Conservation (phyloP, 1,139 yeast genomes). For the Maudiozyma humilis region DNA sequence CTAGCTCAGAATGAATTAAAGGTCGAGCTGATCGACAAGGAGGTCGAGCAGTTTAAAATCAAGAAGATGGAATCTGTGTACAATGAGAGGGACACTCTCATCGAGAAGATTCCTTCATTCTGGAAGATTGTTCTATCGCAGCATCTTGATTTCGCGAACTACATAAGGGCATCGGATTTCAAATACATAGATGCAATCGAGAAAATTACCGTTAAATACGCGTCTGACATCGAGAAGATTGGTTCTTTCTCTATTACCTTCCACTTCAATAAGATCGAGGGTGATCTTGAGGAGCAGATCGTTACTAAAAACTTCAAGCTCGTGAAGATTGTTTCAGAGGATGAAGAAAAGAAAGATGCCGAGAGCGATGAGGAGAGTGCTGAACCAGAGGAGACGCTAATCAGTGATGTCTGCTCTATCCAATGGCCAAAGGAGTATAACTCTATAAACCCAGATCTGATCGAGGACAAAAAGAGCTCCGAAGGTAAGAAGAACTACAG, state of each 20-base stretch:
- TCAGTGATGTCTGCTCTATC: constrained; percentile 43
- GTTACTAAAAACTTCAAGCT: constrained; percentile 48
- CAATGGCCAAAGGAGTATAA: constrained; percentile 54
- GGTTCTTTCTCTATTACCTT: constrained; percentile 50
- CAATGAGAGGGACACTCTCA: constrained; percentile 40
- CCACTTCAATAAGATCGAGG: constrained; percentile 36
- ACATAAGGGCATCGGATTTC: constrained; percentile 56
- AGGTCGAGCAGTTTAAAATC: constrained; percentile 44
- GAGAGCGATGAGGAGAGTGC: constrained; percentile 41
- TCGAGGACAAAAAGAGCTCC: constrained; percentile 38
- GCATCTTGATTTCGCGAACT: constrained; percentile 69
- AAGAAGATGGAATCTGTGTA: constrained; percentile 45
- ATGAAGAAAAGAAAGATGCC: constrained; percentile 15
- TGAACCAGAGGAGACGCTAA: constrained; percentile 36
- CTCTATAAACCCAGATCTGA: constrained; percentile 43
- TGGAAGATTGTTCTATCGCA: constrained; percentile 74
- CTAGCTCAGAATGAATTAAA: constrained; percentile 50
- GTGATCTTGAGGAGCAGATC: constrained; percentile 42
- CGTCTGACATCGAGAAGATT: constrained; percentile 11
- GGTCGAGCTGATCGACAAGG: constrained; percentile 48
- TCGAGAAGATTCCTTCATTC: constrained; percentile 50
- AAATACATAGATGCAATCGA: constrained; percentile 54
- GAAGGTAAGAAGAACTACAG: constrained; percentile 56
- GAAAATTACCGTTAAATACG: constrained; percentile 48
- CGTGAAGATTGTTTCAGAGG: constrained; percentile 18